A percentile compares a stretch with the other conserved stretches of the same genome.
Conservation (phyloP, 345 rosid species). For the Toxicodendron radicans region DNA sequence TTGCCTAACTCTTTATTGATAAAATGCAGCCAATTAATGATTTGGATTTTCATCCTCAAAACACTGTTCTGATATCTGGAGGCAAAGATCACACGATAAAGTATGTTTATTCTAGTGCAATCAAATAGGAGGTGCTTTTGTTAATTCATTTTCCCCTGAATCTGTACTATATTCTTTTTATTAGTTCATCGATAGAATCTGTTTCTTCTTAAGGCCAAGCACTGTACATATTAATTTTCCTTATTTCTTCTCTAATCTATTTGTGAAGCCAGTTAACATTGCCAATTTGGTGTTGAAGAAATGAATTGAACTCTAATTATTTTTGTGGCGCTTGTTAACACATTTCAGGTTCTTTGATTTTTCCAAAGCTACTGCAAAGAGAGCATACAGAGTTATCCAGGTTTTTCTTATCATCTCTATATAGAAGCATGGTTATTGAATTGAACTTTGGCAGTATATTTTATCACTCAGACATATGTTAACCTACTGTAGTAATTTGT, state of each 20-base stretch:
- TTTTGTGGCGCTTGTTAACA: slow-evolving; percentile 3
- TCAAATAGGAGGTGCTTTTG: slow-evolving; percentile 1
- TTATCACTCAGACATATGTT: slow-evolving; percentile 3
- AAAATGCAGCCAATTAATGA: slow-evolving; percentile 71
- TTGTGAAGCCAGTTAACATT: neutral
- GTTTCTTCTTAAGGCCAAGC: slow-evolving; percentile 13
- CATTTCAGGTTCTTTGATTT: slow-evolving; percentile 72
- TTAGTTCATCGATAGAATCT: neutral
- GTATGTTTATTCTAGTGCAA: slow-evolving; percentile 35
- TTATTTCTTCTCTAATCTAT: neutral
- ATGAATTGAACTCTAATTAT: neutral
- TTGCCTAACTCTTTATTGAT: slow-evolving; percentile 23
- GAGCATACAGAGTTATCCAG: slow-evolving; percentile 85
- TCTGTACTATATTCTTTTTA: neutral
- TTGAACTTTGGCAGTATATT: slow-evolving; percentile 2
- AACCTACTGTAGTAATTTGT: slow-evolving; percentile 9
- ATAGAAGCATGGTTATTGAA: slow-evolving; percentile 2
- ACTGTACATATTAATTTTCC: neutral
- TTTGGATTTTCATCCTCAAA: slow-evolving; percentile 87
- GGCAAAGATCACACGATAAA: slow-evolving; percentile 83
- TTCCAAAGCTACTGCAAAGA: slow-evolving; percentile 82
- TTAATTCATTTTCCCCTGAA: slow-evolving; percentile 9
- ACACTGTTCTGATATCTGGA: slow-evolving; percentile 62
- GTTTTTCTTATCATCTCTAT: slow-evolving; percentile 34
- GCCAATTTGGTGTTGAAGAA: neutral